Evolutionary conservation across 2,329 filamentous ascomycete species (phyloP).

Genomic region (Neophaeococcomyces aloes): DNA sequence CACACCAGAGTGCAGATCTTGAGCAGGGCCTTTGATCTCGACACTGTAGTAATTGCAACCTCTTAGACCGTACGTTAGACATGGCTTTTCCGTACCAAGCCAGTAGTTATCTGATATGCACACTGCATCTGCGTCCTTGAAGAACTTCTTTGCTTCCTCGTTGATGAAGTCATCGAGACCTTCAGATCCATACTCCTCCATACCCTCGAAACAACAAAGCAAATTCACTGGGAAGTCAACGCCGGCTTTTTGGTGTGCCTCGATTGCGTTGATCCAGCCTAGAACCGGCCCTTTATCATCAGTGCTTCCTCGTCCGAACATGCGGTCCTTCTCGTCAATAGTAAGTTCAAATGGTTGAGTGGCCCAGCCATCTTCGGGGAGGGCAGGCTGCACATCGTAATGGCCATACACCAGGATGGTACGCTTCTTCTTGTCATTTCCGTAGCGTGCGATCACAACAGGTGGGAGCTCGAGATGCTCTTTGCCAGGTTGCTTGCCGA

Average conservation of each 20-base stretch:
- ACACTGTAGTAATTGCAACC: constrained; percentile 97
- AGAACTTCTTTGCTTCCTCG: constrained; percentile 83
- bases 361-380: constrained; percentile 87
- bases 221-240: constrained; percentile 95
- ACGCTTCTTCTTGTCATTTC: constrained; percentile 81
- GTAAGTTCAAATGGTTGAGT: constrained; percentile 87
- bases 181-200: constrained; percentile 97
- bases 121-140: constrained; percentile 88
- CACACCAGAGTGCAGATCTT: constrained; percentile 92
- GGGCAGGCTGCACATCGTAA: constrained; percentile 95
- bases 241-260: constrained; percentile 90
- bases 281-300: constrained; percentile 97
- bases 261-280: constrained; percentile 95
- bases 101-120: constrained; percentile 99
- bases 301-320: constrained; percentile 91
- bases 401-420: constrained; percentile 96
- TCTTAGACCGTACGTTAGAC: constrained; percentile 90
- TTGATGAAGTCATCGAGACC: constrained; percentile 91
- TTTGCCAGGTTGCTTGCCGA: constrained; percentile 86
- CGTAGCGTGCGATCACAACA: constrained; percentile 84
- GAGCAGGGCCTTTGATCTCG: constrained; percentile 78
- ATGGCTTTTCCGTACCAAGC: constrained; percentile 97
- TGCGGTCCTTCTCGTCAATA: constrained; percentile 80
- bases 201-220: constrained; percentile 97
- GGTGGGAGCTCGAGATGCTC: constrained; percentile 86